Evolutionary conservation across 495 filamentous ascomycete genomes (phyloP).

Genomic region (Podospora fimiseda): DNA sequence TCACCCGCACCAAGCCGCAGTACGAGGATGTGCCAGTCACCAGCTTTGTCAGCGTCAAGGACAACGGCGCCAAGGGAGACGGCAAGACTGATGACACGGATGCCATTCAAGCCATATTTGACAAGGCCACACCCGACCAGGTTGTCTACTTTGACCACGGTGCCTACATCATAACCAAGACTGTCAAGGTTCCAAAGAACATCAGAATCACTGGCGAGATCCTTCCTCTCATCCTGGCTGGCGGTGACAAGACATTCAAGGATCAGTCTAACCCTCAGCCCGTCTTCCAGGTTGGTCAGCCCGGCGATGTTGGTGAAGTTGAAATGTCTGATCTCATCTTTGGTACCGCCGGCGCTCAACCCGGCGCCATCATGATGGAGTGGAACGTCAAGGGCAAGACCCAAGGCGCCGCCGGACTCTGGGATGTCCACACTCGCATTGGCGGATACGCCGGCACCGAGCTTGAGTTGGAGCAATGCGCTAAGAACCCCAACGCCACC

Average conservation of each 20-base stretch:
- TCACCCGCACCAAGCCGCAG: constrained; percentile 66
- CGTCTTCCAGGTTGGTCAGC: constrained; percentile 70
- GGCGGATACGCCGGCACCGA: constrained; percentile 76
- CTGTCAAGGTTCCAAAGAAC: constrained; percentile 73
- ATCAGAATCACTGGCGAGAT: constrained; percentile 84
- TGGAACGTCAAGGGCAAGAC: constrained; percentile 72
- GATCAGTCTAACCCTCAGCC: constrained; percentile 63
- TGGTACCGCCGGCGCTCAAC: constrained; percentile 66
- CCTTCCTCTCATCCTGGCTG: constrained; percentile 83
- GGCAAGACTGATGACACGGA: constrained; percentile 62
- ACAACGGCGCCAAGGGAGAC: constrained; percentile 73
- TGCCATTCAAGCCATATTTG: constrained; percentile 63
- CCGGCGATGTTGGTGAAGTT: constrained; percentile 69
- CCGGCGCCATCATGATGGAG: constrained; percentile 82
- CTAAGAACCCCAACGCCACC: constrained; percentile 58
- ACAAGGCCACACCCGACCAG: constrained; percentile 53
- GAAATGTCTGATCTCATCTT: constrained; percentile 85
- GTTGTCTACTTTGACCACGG: constrained; percentile 91
- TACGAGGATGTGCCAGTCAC: constrained; percentile 54
- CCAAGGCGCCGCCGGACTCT: constrained; percentile 71
- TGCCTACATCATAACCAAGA: constrained; percentile 76
- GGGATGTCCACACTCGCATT: constrained; percentile 88
- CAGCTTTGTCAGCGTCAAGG: constrained; percentile 69
- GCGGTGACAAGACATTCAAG: constrained; percentile 58
- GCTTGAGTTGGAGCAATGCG: constrained; percentile 69